phyloP scores from a whole-genome alignment of 2,329 filamentous ascomycete genomes.

The Verticillium longisporum region DNA sequence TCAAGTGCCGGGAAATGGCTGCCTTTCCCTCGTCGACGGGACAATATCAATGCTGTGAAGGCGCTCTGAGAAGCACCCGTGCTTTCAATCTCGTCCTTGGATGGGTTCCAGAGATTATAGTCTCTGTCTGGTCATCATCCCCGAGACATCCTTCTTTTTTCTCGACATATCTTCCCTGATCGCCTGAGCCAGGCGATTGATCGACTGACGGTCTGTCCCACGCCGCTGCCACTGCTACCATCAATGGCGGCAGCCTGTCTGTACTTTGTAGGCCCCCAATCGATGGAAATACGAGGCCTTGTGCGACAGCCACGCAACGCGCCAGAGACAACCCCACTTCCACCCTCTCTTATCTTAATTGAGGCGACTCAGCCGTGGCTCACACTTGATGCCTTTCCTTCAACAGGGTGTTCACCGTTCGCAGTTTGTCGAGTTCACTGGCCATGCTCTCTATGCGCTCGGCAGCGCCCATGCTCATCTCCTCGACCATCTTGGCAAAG shows the following conservation, averaged over 20 bases:
- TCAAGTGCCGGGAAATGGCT: not conserved
- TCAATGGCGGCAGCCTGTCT: not conserved
- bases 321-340: not conserved
- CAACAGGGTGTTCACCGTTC: conserved; percentile 35
- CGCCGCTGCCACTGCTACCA: not conserved
- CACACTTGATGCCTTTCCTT: conserved; percentile 10
- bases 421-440: conserved; percentile 42
- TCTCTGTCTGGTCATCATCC: not conserved
- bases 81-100: too few species aligned
- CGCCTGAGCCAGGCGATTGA: not conserved
- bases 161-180: not conserved
- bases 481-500: conserved; percentile 64
- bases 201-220: not conserved
- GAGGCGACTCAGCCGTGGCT: not conserved
- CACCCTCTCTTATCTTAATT: not conserved
- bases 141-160: not conserved
- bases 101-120: too few species aligned
- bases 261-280: not conserved
- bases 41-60: too few species aligned
- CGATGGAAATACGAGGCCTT: not conserved
- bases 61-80: too few species aligned
- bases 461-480: conserved; percentile 55
- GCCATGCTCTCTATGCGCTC: conserved; percentile 56
- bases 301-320: not conserved
- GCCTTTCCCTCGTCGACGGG: too few species aligned